phyloP scores from a whole-genome alignment of 805 yeast genomes.

The Yarrowia keelungensis region DNA sequence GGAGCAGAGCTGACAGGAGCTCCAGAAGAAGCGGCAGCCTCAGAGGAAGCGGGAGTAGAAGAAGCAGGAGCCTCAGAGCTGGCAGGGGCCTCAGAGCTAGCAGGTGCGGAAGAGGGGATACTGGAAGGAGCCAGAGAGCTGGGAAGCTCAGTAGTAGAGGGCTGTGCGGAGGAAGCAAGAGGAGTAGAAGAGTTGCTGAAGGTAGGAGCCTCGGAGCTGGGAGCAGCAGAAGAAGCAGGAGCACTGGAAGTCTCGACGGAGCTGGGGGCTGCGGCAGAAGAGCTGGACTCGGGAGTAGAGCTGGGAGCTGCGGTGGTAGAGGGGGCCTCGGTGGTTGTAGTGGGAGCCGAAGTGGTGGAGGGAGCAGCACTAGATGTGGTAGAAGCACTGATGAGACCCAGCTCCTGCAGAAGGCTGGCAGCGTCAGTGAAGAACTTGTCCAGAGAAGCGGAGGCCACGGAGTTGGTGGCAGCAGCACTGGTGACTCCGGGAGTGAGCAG shows the following conservation, averaged over 20 bases:
- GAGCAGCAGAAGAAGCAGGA: neutral
- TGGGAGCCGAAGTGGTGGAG: neutral
- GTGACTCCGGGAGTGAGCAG: slow-evolving; percentile 17
- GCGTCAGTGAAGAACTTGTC: slow-evolving; percentile 21
- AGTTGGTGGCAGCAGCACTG: slow-evolving; percentile 15
- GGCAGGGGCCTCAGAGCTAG: neutral
- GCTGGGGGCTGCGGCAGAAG: neutral
- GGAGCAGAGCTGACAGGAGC: too few relatives aligned
- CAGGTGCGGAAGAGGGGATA: neutral
- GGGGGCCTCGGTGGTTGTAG: slow-evolving; percentile 2
- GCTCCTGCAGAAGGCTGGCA: slow-evolving; percentile 2
- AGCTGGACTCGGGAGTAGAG: neutral
- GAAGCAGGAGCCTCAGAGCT: neutral
- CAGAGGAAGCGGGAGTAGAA: neutral
- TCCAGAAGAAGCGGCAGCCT: neutral
- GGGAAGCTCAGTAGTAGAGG: neutral
- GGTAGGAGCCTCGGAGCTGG: neutral
- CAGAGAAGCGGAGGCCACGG: slow-evolving; percentile 18
- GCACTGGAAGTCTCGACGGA: neutral
- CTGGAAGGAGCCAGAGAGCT: neutral
- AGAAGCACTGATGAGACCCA: neutral
- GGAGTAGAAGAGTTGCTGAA: neutral
- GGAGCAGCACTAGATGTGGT: slow-evolving; percentile 14
- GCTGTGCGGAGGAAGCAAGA: neutral
- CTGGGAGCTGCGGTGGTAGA: neutral